A percentile compares a stretch with the other conserved stretches of the same genome.
These are phyloP conservation scores for Russula virescens DNA, from an alignment of 768 basidiomycete genomes.

Conservation along the genomic window DNA sequence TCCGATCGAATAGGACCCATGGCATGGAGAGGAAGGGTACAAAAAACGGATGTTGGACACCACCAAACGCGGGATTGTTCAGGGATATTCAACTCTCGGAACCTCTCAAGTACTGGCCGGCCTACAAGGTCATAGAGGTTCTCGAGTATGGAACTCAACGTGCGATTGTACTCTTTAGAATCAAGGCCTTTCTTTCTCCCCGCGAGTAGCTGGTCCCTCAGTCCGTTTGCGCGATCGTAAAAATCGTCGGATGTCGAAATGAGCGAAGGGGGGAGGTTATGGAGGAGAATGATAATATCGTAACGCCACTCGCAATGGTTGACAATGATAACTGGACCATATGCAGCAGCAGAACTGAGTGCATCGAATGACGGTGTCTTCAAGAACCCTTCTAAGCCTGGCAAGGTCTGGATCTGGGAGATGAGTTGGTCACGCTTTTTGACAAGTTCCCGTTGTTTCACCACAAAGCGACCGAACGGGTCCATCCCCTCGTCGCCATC, in stretches of 20 bases:
- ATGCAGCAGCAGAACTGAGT: not conserved
- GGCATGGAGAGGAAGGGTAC: constrained; percentile 10
- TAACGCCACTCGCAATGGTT: not conserved
- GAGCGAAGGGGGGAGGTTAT: constrained; percentile 50
- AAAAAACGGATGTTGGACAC: constrained; percentile 19
- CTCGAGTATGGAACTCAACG: not conserved
- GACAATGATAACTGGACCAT: constrained; percentile 4
- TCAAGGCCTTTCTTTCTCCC: not conserved
- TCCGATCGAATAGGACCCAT: constrained; percentile 4
- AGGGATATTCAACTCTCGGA: not conserved
- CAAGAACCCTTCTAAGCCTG: not conserved
- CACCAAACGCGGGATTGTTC: constrained; percentile 19
- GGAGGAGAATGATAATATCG: not conserved
- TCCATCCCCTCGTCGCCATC: not conserved
- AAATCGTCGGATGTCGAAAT: not conserved
- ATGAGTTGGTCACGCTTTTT: not conserved
- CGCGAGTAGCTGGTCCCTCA: not conserved
- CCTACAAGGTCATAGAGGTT: constrained; percentile 9
- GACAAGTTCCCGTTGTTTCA: not conserved
- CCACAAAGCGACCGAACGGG: not conserved
- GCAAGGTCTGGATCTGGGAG: not conserved
- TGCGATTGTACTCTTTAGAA: not conserved
- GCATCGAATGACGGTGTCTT: not conserved
- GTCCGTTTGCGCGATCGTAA: not conserved
- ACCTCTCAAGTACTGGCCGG: constrained; percentile 1